Evolutionary conservation across 371 early-diverging fungal species (phyloP).

Genomic region (Funneliformis caledonium): DNA sequence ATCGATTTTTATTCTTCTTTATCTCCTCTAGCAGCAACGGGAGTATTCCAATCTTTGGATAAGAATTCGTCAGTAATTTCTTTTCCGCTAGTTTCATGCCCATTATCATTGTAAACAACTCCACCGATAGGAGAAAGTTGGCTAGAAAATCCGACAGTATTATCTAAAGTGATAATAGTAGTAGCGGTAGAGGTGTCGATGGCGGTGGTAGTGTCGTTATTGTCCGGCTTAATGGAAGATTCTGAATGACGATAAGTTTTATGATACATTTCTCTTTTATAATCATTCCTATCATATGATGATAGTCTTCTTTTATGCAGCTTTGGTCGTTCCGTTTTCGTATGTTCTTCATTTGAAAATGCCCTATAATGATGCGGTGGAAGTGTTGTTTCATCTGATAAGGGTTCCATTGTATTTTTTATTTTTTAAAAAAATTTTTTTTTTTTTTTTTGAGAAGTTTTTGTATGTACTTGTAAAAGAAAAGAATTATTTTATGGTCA

Average conservation of each 20-base stretch:
- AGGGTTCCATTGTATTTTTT: not conserved
- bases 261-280: not conserved
- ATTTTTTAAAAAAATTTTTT: not conserved
- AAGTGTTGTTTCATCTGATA: not conserved
- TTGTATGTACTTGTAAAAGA: too few relatives aligned
- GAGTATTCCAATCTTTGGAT: too few relatives aligned
- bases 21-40: not conserved
- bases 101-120: too few relatives aligned
- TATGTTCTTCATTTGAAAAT: not conserved
- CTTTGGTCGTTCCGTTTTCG: not conserved
- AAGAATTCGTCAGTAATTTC: too few relatives aligned
- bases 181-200: not conserved
- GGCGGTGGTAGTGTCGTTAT: not conserved
- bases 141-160: too few relatives aligned
- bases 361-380: not conserved
- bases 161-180: not conserved
- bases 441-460: too few relatives aligned
- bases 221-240: not conserved
- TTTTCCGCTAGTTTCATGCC: too few relatives aligned
- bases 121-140: too few relatives aligned
- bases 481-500: too few relatives aligned
- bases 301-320: not conserved
- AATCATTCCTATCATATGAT: not conserved
- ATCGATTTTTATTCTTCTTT: not conserved
- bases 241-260: too few relatives aligned